Conservation (phyloP, 106 monocot species). For the Ottelia alismoides region DNA sequence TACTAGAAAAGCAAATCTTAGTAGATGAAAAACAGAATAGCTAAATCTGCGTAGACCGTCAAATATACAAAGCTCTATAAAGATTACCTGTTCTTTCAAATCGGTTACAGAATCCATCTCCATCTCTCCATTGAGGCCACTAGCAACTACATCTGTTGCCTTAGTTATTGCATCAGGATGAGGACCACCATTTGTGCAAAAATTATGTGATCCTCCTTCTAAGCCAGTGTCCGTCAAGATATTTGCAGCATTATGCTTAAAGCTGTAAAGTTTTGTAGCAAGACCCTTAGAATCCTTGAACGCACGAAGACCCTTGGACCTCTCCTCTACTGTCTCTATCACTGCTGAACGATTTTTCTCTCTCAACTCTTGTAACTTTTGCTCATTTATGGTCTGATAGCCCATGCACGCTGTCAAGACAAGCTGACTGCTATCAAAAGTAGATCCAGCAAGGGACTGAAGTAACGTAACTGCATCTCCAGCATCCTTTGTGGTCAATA, state of each 20-base stretch:
- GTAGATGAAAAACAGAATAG: too few relatives aligned
- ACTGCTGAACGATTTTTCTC: constrained; percentile 59
- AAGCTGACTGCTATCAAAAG: constrained; percentile 94
- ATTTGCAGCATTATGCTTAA: constrained; percentile 64
- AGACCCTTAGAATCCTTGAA: constrained; percentile 67
- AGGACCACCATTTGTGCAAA: constrained; percentile 23
- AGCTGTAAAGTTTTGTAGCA: constrained; percentile 83
- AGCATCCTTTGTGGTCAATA: constrained; percentile 88
- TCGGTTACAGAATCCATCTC: constrained; percentile 58
- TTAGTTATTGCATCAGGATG: constrained; percentile 12
- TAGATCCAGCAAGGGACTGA: constrained; percentile 90
- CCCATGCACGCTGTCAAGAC: constrained; percentile 96
- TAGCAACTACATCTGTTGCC: constrained; percentile 29
- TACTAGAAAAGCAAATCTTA: too few relatives aligned
- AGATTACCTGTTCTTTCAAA: constrained; percentile 89
- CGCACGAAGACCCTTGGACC: constrained; percentile 41
- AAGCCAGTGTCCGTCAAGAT: constrained; percentile 27
- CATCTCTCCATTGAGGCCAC: constrained; percentile 26
- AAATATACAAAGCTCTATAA: too few relatives aligned
- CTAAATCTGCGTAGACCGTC: too few relatives aligned
- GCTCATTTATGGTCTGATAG: constrained; percentile 66
- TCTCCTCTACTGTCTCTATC: constrained; percentile 63
- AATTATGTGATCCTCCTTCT: constrained; percentile 18
- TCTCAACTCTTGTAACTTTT: constrained; percentile 46
- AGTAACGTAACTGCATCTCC: constrained; percentile 92